These are phyloP conservation scores for Choanephora cucurbitarum DNA, from an alignment of 371 early-diverging fungal genomes.

Conservation along the genomic window DNA sequence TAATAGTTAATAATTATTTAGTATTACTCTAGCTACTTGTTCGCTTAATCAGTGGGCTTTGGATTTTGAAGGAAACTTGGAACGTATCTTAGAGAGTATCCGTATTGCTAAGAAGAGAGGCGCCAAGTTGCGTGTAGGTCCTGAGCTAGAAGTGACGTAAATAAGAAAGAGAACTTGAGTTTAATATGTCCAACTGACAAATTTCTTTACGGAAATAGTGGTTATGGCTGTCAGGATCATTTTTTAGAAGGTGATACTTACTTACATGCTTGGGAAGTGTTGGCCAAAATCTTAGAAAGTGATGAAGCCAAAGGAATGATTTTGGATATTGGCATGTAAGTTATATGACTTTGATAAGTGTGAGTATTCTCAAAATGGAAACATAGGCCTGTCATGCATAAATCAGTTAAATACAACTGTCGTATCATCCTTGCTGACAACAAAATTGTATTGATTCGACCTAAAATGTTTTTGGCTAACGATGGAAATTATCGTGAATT, in stretches of 20 bases:
- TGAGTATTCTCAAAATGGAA: too few relatives aligned
- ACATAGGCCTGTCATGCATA: slow-evolving; percentile 88
- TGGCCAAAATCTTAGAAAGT: slow-evolving; percentile 70
- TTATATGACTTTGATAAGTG: too few relatives aligned
- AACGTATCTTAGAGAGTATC: slow-evolving; percentile 86
- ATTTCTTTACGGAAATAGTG: slow-evolving; percentile 61
- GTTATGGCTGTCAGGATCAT: slow-evolving; percentile 98
- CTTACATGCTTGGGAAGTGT: slow-evolving; percentile 92
- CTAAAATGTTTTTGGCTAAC: slow-evolving; percentile 93
- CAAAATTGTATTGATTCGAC: slow-evolving; percentile 90
- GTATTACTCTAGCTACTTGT: slow-evolving; percentile 81
- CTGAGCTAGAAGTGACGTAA: slow-evolving; percentile 95
- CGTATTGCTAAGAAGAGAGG: slow-evolving; percentile 78
- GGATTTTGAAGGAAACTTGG: slow-evolving; percentile 92
- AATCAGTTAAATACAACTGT: slow-evolving; percentile 94
- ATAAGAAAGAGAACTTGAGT: not conserved
- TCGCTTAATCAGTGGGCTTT: slow-evolving; percentile 96
- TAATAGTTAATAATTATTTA: too few relatives aligned
- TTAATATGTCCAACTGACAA: too few relatives aligned
- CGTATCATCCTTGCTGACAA: slow-evolving; percentile 82
- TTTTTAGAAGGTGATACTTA: slow-evolving; percentile 95
- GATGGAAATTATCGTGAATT: slow-evolving; percentile 97
- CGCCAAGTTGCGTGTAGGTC: slow-evolving; percentile 89
- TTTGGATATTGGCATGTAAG: slow-evolving; percentile 92
- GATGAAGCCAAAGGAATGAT: slow-evolving; percentile 78